Evolutionary conservation across 164 flowering plant species (phyloP).

Genomic region (Aristolochia fimbriata): DNA sequence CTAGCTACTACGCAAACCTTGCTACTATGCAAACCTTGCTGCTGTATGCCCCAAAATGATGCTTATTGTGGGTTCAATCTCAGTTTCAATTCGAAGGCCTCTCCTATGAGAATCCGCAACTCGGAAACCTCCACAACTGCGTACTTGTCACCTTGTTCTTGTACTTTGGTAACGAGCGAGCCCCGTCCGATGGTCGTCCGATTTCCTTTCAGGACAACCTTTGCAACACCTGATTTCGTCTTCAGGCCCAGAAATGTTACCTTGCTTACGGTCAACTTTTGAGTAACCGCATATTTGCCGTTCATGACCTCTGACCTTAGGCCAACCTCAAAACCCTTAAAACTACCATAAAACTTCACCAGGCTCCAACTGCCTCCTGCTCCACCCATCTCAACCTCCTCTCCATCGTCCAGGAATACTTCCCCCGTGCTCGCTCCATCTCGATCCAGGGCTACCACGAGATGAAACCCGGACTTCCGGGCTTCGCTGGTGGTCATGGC

Average conservation of each 20-base stretch:
- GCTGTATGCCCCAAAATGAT: neutral
- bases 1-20: neutral
- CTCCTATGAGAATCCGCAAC: slow-evolving; percentile 30
- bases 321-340: slow-evolving; percentile 9
- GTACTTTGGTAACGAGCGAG: slow-evolving; percentile 3
- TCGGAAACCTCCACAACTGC: slow-evolving; percentile 18
- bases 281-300: slow-evolving; percentile 36
- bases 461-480: slow-evolving; percentile 41
- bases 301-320: slow-evolving; percentile 43
- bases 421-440: slow-evolving; percentile 36
- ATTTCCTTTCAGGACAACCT: neutral
- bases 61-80: neutral
- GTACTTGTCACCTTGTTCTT: slow-evolving; percentile 10
- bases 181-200: neutral
- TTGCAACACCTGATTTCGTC: neutral
- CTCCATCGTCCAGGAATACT: slow-evolving; percentile 73
- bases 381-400: slow-evolving; percentile 46
- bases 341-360: slow-evolving; percentile 28
- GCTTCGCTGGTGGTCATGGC: slow-evolving; percentile 55
- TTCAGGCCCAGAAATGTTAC: slow-evolving; percentile 45
- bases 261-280: slow-evolving; percentile 43
- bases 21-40: neutral
- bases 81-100: slow-evolving; percentile 29
- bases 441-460: slow-evolving; percentile 36
- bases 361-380: slow-evolving; percentile 43